Evolutionary conservation across 768 basidiomycete species (phyloP).

Genomic region (Mycena galopus): DNA sequence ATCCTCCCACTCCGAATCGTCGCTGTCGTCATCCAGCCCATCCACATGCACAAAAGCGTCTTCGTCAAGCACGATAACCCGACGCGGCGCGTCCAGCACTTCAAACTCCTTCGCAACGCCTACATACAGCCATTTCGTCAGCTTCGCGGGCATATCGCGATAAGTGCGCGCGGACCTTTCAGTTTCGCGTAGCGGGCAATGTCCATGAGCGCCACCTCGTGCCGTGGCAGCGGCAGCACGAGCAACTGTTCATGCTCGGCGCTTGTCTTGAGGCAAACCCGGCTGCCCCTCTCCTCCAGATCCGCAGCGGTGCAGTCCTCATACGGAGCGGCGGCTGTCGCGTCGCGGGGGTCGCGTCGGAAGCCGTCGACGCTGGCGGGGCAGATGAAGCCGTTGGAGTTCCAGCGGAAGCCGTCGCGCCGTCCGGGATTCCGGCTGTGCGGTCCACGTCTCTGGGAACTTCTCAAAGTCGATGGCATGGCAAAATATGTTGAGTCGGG

Average conservation of each 20-base stretch:
- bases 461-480: background rate
- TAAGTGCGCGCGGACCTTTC: slow-evolving; percentile 10
- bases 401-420: slow-evolving; percentile 26
- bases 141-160: background rate
- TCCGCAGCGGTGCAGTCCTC: background rate
- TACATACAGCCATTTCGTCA: background rate
- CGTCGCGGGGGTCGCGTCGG: background rate
- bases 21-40: background rate
- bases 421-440: slow-evolving; percentile 28
- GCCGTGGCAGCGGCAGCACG: background rate
- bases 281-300: background rate
- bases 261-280: background rate
- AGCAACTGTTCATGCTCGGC: no score
- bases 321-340: background rate
- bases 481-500: background rate
- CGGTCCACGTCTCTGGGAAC: background rate
- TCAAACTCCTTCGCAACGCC: slow-evolving; percentile 9
- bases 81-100: slow-evolving; percentile 11
- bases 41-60: slow-evolving; percentile 2
- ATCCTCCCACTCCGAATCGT: slow-evolving; percentile 17
- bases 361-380: slow-evolving; percentile 29
- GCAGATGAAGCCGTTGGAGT: slow-evolving; percentile 24
- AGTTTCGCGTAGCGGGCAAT: slow-evolving; percentile 14
- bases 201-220: slow-evolving; percentile 19
- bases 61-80: slow-evolving; percentile 14